A percentile compares a stretch with the other conserved stretches of the same genome.
Conservation (phyloP, 306 rosid genomes). For the Leucaena leucocephala region DNA sequence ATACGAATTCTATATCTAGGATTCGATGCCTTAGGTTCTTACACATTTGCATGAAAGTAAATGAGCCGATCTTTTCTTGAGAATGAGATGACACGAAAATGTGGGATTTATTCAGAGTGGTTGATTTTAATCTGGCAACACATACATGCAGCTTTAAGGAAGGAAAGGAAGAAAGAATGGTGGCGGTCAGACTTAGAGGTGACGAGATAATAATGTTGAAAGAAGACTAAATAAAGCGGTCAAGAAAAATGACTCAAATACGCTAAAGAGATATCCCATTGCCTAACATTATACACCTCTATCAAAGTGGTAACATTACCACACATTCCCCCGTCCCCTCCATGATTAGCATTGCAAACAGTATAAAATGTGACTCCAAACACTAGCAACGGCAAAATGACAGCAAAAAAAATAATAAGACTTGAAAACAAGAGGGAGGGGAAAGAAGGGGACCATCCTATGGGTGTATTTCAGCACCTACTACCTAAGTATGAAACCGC, state of each 20-base stretch:
- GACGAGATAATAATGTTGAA: slow-evolving; percentile 43
- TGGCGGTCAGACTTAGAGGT: slow-evolving; percentile 38
- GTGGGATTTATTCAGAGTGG: slow-evolving; percentile 52
- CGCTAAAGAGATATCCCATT: slow-evolving; percentile 62
- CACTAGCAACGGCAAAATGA: slow-evolving; percentile 39
- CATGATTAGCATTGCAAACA: slow-evolving; percentile 31
- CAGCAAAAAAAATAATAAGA: slow-evolving; percentile 12
- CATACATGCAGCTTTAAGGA: slow-evolving; percentile 11
- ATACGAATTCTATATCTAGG: too few species aligned
- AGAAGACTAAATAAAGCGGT: slow-evolving; percentile 35
- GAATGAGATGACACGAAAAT: slow-evolving; percentile 19
- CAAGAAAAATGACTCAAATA: slow-evolving; percentile 42
- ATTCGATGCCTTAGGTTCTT: too few species aligned
- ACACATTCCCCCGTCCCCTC: slow-evolving; percentile 39
- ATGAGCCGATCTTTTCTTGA: neutral
- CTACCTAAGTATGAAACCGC: slow-evolving; percentile 35
- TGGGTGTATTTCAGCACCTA: slow-evolving; percentile 41
- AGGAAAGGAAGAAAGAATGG: slow-evolving; percentile 46
- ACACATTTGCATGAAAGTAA: neutral
- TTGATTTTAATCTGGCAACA: slow-evolving; percentile 45
- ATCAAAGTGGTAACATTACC: slow-evolving; percentile 51
- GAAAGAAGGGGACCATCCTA: slow-evolving; percentile 32
- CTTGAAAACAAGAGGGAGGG: neutral
- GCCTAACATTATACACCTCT: slow-evolving; percentile 61
- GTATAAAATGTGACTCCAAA: slow-evolving; percentile 42